A percentile compares a stretch with the other conserved stretches of the same genome.
These are phyloP conservation scores for Trichosanthes truncata DNA, from an alignment of 306 rosid genomes.

Conservation along the genomic window DNA sequence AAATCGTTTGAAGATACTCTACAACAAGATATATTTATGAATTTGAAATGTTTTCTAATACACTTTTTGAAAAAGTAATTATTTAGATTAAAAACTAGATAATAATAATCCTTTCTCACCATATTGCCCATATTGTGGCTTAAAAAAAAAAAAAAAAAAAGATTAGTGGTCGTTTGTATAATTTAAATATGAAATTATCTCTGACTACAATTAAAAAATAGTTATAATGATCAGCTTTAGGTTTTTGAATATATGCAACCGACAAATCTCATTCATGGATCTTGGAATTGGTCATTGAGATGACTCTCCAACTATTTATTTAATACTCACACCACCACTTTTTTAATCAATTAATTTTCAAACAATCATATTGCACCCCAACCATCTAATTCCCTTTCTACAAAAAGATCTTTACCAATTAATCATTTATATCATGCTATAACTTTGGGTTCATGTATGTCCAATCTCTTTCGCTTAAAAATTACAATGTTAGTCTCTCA, in stretches of 20 bases:
- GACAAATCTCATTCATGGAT: neutral
- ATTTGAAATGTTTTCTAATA: neutral
- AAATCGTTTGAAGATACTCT: neutral
- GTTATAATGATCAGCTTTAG: neutral
- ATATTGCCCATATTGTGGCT: neutral
- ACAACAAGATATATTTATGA: neutral
- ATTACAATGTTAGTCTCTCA: no score
- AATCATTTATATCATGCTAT: neutral
- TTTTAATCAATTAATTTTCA: neutral
- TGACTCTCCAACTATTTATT: neutral
- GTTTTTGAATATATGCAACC: neutral
- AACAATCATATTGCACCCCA: neutral
- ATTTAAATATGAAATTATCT: neutral
- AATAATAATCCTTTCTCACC: neutral
- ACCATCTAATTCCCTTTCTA: neutral
- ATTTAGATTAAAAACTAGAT: neutral
- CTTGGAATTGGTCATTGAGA: neutral
- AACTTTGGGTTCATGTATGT: no score
- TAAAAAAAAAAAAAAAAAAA: neutral
- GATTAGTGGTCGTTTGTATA: neutral
- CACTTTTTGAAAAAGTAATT: neutral
- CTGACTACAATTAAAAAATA: neutral
- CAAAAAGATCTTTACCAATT: neutral
- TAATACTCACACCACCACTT: neutral
- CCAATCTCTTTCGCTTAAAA: no score